These are phyloP conservation scores for Aspergillus transmontanensis DNA, from an alignment of 2,329 filamentous ascomycete species.

Conservation along the genomic window DNA sequence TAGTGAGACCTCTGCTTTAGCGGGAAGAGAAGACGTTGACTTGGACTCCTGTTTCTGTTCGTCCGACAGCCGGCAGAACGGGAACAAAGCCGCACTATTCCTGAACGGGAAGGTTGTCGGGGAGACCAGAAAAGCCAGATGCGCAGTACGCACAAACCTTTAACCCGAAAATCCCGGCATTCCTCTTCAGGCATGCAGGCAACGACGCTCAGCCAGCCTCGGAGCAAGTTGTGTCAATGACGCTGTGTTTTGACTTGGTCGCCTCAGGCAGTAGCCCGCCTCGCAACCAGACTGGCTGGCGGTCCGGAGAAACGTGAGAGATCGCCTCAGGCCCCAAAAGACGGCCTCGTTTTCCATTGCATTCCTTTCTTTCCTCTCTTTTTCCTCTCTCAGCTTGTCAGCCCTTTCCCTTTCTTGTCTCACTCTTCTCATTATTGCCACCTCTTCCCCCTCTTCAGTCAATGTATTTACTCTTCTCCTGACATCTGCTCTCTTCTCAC, in stretches of 20 bases:
- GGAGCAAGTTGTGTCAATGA: neutral
- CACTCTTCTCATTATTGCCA: conserved; percentile 8
- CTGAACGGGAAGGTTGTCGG: conserved; percentile 26
- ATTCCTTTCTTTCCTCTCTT: conserved; percentile 37
- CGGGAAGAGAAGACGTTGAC: conserved; percentile 38
- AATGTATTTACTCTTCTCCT: conserved; percentile 18
- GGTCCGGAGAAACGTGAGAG: conserved; percentile 27
- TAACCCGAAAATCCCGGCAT: conserved; percentile 12
- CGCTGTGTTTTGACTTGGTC: neutral
- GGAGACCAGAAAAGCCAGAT: conserved; percentile 24
- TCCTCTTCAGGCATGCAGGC: conserved; percentile 14
- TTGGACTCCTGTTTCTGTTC: conserved; percentile 37
- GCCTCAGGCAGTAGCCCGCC: conserved; percentile 26
- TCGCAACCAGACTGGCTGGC: conserved; percentile 19
- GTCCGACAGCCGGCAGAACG: conserved; percentile 32
- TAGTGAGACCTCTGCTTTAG: conserved; percentile 35
- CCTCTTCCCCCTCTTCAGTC: conserved; percentile 8
- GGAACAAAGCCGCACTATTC: conserved; percentile 33
- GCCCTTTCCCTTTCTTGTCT: conserved; percentile 19
- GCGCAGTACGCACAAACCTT: conserved; percentile 22
- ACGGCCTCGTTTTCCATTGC: conserved; percentile 42
- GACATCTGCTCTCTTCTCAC: conserved; percentile 15
- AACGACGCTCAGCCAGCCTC: conserved; percentile 1
- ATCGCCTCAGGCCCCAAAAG: conserved; percentile 28
- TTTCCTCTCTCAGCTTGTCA: conserved; percentile 18